Evolutionary conservation across 345 rosid genomes (phyloP).

Genomic region (Theobroma cacao): DNA sequence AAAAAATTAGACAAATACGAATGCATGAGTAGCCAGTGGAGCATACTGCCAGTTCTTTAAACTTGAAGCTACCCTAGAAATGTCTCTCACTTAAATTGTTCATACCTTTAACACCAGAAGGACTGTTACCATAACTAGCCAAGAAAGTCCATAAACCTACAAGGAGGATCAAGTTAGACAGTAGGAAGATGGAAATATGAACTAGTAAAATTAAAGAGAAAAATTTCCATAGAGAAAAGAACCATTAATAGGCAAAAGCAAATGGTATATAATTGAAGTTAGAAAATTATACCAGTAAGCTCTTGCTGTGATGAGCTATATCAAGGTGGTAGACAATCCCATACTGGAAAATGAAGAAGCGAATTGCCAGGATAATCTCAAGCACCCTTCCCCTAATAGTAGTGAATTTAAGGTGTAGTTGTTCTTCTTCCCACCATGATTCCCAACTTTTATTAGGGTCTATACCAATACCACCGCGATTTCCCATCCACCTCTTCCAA

Average conservation of each 20-base stretch:
- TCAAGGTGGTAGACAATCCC: constrained; percentile 97
- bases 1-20: background rate
- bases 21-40: background rate
- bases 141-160: constrained; percentile 89
- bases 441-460: constrained; percentile 76
- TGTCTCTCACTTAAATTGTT: background rate
- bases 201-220: background rate
- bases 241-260: background rate
- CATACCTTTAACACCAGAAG: constrained; percentile 84
- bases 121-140: constrained; percentile 61
- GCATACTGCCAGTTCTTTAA: background rate
- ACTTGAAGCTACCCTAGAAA: constrained; percentile 4
- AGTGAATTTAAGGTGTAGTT: constrained; percentile 72
- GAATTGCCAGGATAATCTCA: constrained; percentile 71
- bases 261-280: background rate
- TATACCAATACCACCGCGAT: constrained; percentile 91
- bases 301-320: constrained; percentile 63
- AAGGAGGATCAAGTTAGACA: constrained; percentile 6
- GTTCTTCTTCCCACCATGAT: constrained; percentile 97
- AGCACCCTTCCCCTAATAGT: constrained; percentile 66
- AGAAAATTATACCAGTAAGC: constrained; percentile 48
- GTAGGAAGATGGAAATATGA: background rate
- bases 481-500: constrained; percentile 99
- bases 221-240: background rate
- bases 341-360: constrained; percentile 87